Evolutionary conservation across 306 rosid species (phyloP).

Genomic region (Pterocarpus santalinus): DNA sequence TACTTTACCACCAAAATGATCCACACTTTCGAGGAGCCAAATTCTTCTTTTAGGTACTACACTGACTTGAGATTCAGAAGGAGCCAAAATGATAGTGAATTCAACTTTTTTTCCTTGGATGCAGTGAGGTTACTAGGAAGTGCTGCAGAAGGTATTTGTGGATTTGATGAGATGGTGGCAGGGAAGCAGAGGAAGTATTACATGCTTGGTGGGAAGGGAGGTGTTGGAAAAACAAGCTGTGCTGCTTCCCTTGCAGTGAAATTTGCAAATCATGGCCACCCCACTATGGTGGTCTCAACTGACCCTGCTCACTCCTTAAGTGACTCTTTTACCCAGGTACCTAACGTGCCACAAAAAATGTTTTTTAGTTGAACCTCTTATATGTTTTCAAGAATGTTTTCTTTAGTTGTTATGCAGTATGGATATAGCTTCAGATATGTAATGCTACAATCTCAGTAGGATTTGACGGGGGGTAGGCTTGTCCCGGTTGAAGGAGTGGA

Average conservation of each 20-base stretch:
- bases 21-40: too few relatives aligned
- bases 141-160: conserved; percentile 46
- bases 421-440: conserved; percentile 22
- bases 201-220: conserved; percentile 59
- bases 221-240: conserved; percentile 59
- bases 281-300: conserved; percentile 90
- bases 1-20: too few relatives aligned
- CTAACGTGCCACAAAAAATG: background rate
- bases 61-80: background rate
- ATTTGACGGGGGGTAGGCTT: conserved; percentile 86
- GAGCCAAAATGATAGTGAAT: background rate
- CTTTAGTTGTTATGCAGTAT: conserved; percentile 37
- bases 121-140: conserved; percentile 50
- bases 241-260: conserved; percentile 76
- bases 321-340: conserved; percentile 92
- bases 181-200: conserved; percentile 49
- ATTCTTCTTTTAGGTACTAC: conserved; percentile 3
- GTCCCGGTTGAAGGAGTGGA: conserved; percentile 83
- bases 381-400: conserved; percentile 9
- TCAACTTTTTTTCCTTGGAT: background rate
- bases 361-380: conserved; percentile 3
- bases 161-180: conserved; percentile 52
- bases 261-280: conserved; percentile 88
- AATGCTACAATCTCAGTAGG: conserved; percentile 48
- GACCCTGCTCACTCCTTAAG: conserved; percentile 96